Percentiles rank a stretch among this genome's conserved stretches.
These are phyloP conservation scores for Obba rivulosa DNA, from an alignment of 768 basidiomycete species.

Conservation along the genomic window DNA sequence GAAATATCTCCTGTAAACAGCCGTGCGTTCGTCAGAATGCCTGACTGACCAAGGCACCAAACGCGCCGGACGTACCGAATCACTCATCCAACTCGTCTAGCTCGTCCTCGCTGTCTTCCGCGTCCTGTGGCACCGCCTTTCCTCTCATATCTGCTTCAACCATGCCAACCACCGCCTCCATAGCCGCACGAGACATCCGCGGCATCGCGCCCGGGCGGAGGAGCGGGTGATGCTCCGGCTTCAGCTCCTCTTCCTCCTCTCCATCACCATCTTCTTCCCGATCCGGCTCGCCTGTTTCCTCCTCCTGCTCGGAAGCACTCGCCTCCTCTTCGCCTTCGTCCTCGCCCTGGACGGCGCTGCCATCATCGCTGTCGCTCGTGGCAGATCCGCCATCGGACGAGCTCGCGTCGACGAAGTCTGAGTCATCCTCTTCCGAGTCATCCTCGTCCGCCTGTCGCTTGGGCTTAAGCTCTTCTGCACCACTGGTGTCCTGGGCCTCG, in stretches of 20 bases:
- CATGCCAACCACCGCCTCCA: conserved; percentile 63
- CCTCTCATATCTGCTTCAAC: conserved; percentile 48
- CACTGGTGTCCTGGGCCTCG: conserved; percentile 10
- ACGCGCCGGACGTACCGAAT: conserved; percentile 5
- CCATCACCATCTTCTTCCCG: too few species aligned
- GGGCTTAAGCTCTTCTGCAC: conserved; percentile 12
- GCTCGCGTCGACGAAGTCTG: conserved; percentile 24
- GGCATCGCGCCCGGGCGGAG: conserved; percentile 65
- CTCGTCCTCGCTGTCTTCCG: conserved; percentile 36
- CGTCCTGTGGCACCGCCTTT: conserved; percentile 11
- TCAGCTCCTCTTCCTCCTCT: conserved; percentile 43
- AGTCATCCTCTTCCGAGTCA: conserved; percentile 27
- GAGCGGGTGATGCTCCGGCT: conserved; percentile 55
- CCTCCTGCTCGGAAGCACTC: conserved; percentile 29
- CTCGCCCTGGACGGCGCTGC: conserved; percentile 19
- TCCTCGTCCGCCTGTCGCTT: conserved; percentile 14
- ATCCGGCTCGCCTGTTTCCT: conserved; percentile 18
- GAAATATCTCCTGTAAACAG: too few species aligned
- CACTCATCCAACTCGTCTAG: conserved; percentile 49
- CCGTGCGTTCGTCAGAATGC: too few species aligned
- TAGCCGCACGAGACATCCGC: conserved; percentile 55
- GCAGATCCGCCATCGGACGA: conserved; percentile 2
- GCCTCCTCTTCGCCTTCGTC: conserved; percentile 29
- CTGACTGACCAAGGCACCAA: background rate
- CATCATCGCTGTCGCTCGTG: conserved; percentile 5